Evolutionary conservation across 768 basidiomycete species (phyloP).

Genomic region (Tubosaeta brunneosetosa): DNA sequence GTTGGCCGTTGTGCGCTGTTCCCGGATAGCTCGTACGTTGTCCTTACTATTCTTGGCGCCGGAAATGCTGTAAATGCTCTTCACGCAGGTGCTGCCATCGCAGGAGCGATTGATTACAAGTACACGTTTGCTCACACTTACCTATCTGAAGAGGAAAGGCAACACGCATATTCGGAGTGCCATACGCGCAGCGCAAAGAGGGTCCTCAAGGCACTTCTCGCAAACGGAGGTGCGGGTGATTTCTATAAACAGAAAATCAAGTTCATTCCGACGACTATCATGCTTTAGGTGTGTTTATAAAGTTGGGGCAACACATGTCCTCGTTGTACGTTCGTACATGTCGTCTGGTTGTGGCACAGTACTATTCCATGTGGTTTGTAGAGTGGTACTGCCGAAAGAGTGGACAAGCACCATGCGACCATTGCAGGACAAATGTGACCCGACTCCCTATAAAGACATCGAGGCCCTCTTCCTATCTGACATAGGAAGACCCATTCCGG

Average conservation of each 20-base stretch:
- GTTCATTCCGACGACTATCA: background rate
- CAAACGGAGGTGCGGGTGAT: slow-evolving; percentile 68
- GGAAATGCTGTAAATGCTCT: slow-evolving; percentile 12
- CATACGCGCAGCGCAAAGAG: slow-evolving; percentile 79
- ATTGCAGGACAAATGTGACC: slow-evolving; percentile 90
- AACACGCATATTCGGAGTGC: slow-evolving; percentile 64
- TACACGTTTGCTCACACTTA: slow-evolving; percentile 54
- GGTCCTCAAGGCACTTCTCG: slow-evolving; percentile 76
- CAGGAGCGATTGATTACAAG: slow-evolving; percentile 71
- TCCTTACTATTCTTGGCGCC: slow-evolving; percentile 20
- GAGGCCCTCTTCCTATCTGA: slow-evolving; percentile 74
- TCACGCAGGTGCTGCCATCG: slow-evolving; percentile 51
- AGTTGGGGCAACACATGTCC: slow-evolving; percentile 86
- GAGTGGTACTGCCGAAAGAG: slow-evolving; percentile 54
- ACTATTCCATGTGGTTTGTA: slow-evolving; percentile 20
- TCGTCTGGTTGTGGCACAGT: slow-evolving; percentile 16
- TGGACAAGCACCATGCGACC: slow-evolving; percentile 58
- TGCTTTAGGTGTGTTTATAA: slow-evolving; percentile 70
- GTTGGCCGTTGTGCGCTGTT: slow-evolving; percentile 74
- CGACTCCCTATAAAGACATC: slow-evolving; percentile 76
- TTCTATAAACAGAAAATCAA: background rate
- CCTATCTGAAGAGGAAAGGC: slow-evolving; percentile 44
- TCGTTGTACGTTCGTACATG: slow-evolving; percentile 41
- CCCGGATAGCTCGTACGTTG: slow-evolving; percentile 62
- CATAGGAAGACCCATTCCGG: slow-evolving; percentile 65